Percentiles rank a stretch among this genome's conserved stretches.
Evolutionary conservation across 1,139 yeast species (phyloP).

Genomic region (Meyerozyma guilliermondii): DNA sequence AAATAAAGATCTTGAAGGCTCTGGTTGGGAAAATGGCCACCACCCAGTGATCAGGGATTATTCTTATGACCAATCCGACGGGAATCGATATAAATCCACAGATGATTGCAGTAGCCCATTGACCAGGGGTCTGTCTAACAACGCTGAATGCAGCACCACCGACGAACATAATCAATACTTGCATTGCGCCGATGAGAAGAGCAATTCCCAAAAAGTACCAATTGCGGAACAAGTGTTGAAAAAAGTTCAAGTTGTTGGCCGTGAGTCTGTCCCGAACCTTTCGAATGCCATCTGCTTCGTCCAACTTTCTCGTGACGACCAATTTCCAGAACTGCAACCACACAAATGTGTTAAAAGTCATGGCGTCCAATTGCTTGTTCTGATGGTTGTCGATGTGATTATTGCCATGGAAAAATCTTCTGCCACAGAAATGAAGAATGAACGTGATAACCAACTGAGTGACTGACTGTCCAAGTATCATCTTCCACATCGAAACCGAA

Average conservation of each 20-base stretch:
- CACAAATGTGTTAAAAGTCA: slow-evolving; percentile 93
- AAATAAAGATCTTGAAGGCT: slow-evolving; percentile 42
- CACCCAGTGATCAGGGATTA: slow-evolving; percentile 80
- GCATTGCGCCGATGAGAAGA: slow-evolving; percentile 72
- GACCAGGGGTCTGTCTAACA: slow-evolving; percentile 68
- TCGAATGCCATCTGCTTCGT: slow-evolving; percentile 73
- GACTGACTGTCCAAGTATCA: slow-evolving; percentile 85
- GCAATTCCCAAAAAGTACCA: slow-evolving; percentile 75
- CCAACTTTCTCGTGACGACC: slow-evolving; percentile 85
- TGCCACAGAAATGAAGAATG: slow-evolving; percentile 74
- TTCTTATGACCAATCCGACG: slow-evolving; percentile 67
- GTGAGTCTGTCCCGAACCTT: slow-evolving; percentile 55
- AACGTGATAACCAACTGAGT: slow-evolving; percentile 79
- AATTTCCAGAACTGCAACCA: slow-evolving; percentile 97
- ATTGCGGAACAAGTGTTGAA: slow-evolving; percentile 75
- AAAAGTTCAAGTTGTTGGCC: slow-evolving; percentile 65
- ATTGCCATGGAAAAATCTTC: slow-evolving; percentile 48
- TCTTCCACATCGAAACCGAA: slow-evolving; percentile 94
- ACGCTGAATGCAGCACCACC: slow-evolving; percentile 96
- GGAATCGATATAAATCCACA: slow-evolving; percentile 86
- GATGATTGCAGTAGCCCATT: slow-evolving; percentile 87
- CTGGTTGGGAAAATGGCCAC: slow-evolving; percentile 62
- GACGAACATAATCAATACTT: slow-evolving; percentile 86
- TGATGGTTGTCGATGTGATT: slow-evolving; percentile 39
- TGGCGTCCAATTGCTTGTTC: slow-evolving; percentile 61